Base-by-base conservation (phyloP, 108 stramenopile genomes). In the Tribonema minus region DNA sequence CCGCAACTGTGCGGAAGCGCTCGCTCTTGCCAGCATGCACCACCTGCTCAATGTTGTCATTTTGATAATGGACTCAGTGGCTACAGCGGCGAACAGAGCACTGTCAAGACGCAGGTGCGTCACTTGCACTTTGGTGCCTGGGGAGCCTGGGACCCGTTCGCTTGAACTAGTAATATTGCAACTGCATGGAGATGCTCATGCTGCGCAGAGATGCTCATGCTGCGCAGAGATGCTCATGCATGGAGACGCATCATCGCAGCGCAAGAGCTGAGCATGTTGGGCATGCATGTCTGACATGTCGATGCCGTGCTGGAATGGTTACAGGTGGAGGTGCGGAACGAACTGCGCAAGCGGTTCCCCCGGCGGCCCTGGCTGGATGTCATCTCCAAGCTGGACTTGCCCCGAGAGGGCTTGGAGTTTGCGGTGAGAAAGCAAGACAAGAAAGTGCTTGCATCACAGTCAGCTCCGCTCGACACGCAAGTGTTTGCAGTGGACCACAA, bases 31-130 rank as follows among this genome's bases (percentile, higher is more conserved):
- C 0, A 93, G 94, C 76, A 93, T 97, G 94, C 85, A 90, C 32
- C 93, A 94, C 65, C 83, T 97, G 58, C 96, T 94, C 38, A 95
- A 93, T 29, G 96, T 93, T n/a, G 96, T 97, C 40, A 92, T 97
- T 88, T 97, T 93, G 78, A 94, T 97, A 7, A 90, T 94, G 91
- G 96, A 97, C 84, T 94, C 33, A 89, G 90, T 27, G 94, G 93
- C 5, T 84, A 86, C 26, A 92, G 94, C 9, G 95, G 96, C 15
- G 92, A 94, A 68, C 90, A 88, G 62, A 92, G 91, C 76, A 92
- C 92, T 1, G 36, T 82, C 0, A 72, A 84, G 20, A 84, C 75
- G n/a, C 82, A 71, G 70, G 76, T 78, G 1, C 29, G n/a, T n/a
- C 60, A 12, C 23, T 61, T 2, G 15, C 29, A 61, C 23, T 7